A percentile compares a stretch with the other conserved stretches of the same genome.
phyloP scores from a whole-genome alignment of 2,329 filamentous ascomycete genomes.

The Colletotrichum nymphaeae region DNA sequence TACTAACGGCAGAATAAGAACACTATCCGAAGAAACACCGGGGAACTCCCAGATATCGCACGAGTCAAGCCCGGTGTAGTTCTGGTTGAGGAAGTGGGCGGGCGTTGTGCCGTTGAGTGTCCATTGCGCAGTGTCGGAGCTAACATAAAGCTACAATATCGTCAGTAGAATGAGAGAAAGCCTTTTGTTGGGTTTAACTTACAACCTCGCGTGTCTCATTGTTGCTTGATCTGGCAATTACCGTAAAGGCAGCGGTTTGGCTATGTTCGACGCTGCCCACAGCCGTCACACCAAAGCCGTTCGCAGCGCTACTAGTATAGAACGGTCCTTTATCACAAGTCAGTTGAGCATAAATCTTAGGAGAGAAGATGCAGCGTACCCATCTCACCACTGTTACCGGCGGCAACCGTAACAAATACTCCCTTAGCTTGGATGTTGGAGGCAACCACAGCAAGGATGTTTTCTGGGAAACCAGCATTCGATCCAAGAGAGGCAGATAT shows the following conservation, averaged over 20 bases:
- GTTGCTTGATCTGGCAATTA: not conserved
- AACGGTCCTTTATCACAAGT: slow-evolving; percentile 12
- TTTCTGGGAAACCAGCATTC: slow-evolving; percentile 40
- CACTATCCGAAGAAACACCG: not conserved
- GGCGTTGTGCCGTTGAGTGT: no score
- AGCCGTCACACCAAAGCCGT: slow-evolving; percentile 1
- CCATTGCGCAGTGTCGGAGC: no score
- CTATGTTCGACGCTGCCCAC: slow-evolving; percentile 19
- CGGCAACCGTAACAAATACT: slow-evolving; percentile 9
- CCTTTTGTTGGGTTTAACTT: not conserved
- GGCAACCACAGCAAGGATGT: not conserved
- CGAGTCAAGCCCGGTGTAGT: no score
- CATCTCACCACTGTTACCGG: slow-evolving; percentile 15
- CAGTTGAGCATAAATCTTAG: no score
- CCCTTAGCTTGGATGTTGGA: slow-evolving; percentile 2
- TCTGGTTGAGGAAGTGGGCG: no score
- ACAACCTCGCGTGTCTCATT: slow-evolving; percentile 17
- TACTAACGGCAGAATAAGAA: not conserved
- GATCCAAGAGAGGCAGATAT: slow-evolving; percentile 44
- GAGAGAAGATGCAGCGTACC: not conserved
- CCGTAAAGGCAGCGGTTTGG: not conserved
- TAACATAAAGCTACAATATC: no score
- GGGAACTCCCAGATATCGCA: not conserved
- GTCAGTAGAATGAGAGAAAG: no score
- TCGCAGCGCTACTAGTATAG: slow-evolving; percentile 9